Evolutionary conservation across 768 basidiomycete genomes (phyloP).

Genomic region (Symmetrospora coprosmae): DNA sequence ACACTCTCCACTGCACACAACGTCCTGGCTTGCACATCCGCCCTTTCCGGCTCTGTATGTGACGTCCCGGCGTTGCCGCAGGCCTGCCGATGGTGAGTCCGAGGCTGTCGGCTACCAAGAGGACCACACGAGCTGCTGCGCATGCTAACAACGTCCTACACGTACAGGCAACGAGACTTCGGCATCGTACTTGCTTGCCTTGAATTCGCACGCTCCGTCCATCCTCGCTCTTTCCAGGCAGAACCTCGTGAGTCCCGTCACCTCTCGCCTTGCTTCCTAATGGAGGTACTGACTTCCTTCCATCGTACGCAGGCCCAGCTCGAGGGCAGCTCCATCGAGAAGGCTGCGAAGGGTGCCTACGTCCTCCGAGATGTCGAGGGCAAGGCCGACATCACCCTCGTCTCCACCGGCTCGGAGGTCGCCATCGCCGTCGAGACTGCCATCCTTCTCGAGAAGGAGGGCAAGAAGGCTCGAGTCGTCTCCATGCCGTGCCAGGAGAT

Average conservation of each 20-base stretch:
- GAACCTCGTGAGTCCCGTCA: too few species aligned
- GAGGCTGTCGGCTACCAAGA: background rate
- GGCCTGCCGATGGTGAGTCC: background rate
- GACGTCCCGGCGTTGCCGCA: background rate
- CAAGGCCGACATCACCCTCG: slow-evolving; percentile 68
- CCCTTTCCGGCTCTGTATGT: background rate
- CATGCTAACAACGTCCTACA: slow-evolving; percentile 46
- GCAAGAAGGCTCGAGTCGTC: slow-evolving; percentile 67
- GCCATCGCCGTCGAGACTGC: slow-evolving; percentile 75
- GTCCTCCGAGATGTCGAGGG: slow-evolving; percentile 61
- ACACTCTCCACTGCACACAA: too few species aligned
- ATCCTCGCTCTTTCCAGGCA: slow-evolving; percentile 58
- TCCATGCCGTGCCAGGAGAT: slow-evolving; percentile 80
- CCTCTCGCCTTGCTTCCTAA: too few species aligned
- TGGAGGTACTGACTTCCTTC: too few species aligned
- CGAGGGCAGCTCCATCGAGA: slow-evolving; percentile 70
- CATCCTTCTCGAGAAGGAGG: slow-evolving; percentile 57
- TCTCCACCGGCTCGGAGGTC: slow-evolving; percentile 80
- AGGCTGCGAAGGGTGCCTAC: slow-evolving; percentile 71
- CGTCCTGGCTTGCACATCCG: too few species aligned
- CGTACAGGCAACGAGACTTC: slow-evolving; percentile 95
- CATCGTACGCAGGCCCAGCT: too few species aligned
- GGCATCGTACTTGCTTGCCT: slow-evolving; percentile 67
- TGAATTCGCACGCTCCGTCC: slow-evolving; percentile 67
- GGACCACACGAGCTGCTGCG: background rate